Evolutionary conservation across 2,329 filamentous ascomycete genomes (phyloP), one percentile per base, ranked within the genome.

Genomic region (Ascochyta fabae): DNA sequence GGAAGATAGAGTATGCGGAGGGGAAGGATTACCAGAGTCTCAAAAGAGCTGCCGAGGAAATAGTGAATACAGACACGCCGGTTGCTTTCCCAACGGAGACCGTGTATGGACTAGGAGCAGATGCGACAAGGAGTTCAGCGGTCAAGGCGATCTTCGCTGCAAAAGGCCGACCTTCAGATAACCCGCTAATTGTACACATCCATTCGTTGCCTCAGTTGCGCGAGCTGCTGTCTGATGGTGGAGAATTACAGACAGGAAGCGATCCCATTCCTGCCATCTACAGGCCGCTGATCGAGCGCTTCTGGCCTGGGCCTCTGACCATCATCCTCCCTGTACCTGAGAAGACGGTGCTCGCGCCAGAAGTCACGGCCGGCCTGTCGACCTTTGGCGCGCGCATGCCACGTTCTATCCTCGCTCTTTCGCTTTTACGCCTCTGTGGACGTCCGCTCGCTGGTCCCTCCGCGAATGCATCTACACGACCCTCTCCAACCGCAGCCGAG

Each of bases 11-110:
- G 31, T 75, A 73, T 56, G 61, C 58, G 12, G 53, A 60, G 24
- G 81, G 78, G 3, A 58, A 72, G 2, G 83, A 85, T 63, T 77
- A 79, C 3, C 75, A 79, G 33, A 77, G 81, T 53, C 81, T 96
- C 34, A 77, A 80, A 54, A 79, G 86, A 51, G 91, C 91, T 1
- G 91, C 90, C 2, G 72, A 81, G 12, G 82, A 87, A 61, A 80
- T 96, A 33, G 84, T 81, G 47, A 81, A 81, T 16, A 87, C 83
- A 47, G 83, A 91, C 70, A 83, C 84, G 3, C 95, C 95, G 4
- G 92, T 99, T 43, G 95, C 91, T 1, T 99, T 99, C 72, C 95
- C 95, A 0, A 99, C 95, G 0, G 95, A 99, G 78, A 99, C 95
- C 0, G 95, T 99, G 0, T 99, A 99, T 73, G 95, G 95, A 0